Percentiles rank a stretch among this genome's conserved stretches.
These are phyloP conservation scores for Ramularia endophylla DNA, from an alignment of 2,329 filamentous ascomycete genomes.

Conservation along the genomic window DNA sequence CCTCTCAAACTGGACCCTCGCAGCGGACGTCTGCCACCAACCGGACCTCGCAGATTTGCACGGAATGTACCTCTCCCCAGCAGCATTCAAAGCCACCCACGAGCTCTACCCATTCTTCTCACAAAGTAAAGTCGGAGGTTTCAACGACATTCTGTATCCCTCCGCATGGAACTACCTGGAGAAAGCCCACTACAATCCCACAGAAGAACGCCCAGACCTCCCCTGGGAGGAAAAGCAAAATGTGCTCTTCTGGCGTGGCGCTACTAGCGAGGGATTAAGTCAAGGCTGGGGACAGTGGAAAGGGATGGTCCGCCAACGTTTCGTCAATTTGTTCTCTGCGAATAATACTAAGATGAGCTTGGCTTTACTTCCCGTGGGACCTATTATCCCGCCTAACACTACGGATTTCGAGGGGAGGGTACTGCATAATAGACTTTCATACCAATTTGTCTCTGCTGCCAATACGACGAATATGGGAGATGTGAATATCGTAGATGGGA, in stretches of 20 bases:
- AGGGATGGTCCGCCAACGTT: constrained; percentile 63
- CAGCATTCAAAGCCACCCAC: constrained; percentile 56
- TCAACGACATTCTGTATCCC: constrained; percentile 69
- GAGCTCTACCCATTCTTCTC: constrained; percentile 70
- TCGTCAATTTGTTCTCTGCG: constrained; percentile 57
- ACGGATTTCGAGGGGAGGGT: constrained; percentile 34
- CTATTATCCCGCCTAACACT: constrained; percentile 50
- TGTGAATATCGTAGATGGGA: constrained; percentile 54
- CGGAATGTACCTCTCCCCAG: constrained; percentile 63
- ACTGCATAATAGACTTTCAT: constrained; percentile 50
- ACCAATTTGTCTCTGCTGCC: constrained; percentile 51
- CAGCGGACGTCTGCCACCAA: constrained; percentile 67
- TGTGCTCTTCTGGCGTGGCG: constrained; percentile 69
- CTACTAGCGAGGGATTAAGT: constrained; percentile 52
- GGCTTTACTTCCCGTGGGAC: constrained; percentile 30
- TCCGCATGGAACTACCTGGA: constrained; percentile 57
- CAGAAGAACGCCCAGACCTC: constrained; percentile 46
- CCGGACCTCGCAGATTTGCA: constrained; percentile 70
- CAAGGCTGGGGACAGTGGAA: constrained; percentile 51
- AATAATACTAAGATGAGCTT: constrained; percentile 42
- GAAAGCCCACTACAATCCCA: constrained; percentile 49
- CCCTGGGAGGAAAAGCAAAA: constrained; percentile 58
- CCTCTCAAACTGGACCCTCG: constrained; percentile 58
- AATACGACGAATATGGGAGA: constrained; percentile 40
- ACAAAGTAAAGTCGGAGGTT: constrained; percentile 64